phyloP scores from a whole-genome alignment of 345 rosid species.

The Leavenworthia alabamica region DNA sequence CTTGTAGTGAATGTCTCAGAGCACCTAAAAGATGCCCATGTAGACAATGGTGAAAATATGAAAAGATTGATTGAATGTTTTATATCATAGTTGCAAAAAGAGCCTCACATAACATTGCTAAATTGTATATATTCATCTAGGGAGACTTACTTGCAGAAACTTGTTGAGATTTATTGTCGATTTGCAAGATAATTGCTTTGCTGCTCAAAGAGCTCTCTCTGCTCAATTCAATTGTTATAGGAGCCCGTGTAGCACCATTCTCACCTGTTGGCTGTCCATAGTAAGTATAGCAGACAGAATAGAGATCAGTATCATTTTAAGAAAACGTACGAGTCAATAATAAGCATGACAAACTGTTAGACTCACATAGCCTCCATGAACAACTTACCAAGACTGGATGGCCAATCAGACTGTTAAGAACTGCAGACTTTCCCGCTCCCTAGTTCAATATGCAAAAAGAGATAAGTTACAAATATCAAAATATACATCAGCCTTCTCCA shows the following conservation, averaged over 20 bases:
- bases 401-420: slow-evolving; percentile 86
- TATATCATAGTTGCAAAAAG: too few relatives aligned
- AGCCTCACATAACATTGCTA: not conserved
- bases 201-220: slow-evolving; percentile 70
- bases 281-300: slow-evolving; percentile 9
- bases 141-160: slow-evolving; percentile 92
- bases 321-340: not conserved
- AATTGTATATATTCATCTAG: not conserved
- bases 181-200: slow-evolving; percentile 69
- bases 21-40: too few relatives aligned
- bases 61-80: too few relatives aligned
- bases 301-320: not conserved
- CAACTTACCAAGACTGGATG: slow-evolving; percentile 87
- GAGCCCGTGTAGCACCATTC: slow-evolving; percentile 98
- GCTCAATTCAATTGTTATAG: slow-evolving; percentile 62
- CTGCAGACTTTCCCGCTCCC: slow-evolving; percentile 99
- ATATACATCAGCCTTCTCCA: too few relatives aligned
- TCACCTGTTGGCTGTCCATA: slow-evolving; percentile 89
- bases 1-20: too few relatives aligned
- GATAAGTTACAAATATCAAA: slow-evolving; percentile 4
- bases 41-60: too few relatives aligned
- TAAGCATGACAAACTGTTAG: not conserved
- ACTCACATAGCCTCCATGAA: not conserved
- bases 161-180: slow-evolving; percentile 86
- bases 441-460: slow-evolving; percentile 28